Evolutionary conservation across 495 filamentous ascomycete species (phyloP).

Genomic region (Penicillium pancosmium): DNA sequence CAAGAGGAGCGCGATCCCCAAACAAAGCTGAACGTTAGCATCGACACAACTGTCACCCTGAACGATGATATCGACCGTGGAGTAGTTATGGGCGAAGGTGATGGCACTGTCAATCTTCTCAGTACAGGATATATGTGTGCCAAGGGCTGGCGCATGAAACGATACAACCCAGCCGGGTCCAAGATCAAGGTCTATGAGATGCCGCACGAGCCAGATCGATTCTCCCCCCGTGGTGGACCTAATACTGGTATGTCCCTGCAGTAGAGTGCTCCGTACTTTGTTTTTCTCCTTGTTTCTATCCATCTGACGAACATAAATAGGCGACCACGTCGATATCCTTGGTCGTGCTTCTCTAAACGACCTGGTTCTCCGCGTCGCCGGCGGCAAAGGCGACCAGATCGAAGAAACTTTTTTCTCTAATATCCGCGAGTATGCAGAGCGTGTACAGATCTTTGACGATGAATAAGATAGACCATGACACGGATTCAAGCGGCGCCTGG

Average conservation of each 20-base stretch:
- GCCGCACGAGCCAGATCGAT: constrained; percentile 93
- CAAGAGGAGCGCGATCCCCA: constrained; percentile 67
- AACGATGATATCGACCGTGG: constrained; percentile 76
- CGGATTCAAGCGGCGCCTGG: neutral
- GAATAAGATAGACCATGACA: constrained; percentile 31
- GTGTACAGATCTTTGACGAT: constrained; percentile 76
- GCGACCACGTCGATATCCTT: constrained; percentile 96
- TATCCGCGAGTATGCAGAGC: constrained; percentile 78
- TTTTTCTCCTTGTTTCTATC: neutral
- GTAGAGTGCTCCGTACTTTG: neutral
- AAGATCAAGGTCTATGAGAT: constrained; percentile 89
- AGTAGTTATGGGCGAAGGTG: constrained; percentile 90
- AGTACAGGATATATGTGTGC: constrained; percentile 95
- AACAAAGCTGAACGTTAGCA: constrained; percentile 78
- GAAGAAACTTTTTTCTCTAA: constrained; percentile 75
- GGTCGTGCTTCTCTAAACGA: constrained; percentile 89
- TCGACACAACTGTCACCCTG: constrained; percentile 78
- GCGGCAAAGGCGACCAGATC: constrained; percentile 82
- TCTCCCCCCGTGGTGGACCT: constrained; percentile 87
- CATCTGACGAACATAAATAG: constrained; percentile 32
- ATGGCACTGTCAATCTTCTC: constrained; percentile 89
- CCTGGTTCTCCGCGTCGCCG: constrained; percentile 82
- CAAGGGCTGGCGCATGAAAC: constrained; percentile 85
- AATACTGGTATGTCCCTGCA: constrained; percentile 67
- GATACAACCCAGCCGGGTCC: constrained; percentile 85